Base-by-base conservation (phyloP, 1,284 basidiomycete genomes). In the Phenoliferia sp. region DNA sequence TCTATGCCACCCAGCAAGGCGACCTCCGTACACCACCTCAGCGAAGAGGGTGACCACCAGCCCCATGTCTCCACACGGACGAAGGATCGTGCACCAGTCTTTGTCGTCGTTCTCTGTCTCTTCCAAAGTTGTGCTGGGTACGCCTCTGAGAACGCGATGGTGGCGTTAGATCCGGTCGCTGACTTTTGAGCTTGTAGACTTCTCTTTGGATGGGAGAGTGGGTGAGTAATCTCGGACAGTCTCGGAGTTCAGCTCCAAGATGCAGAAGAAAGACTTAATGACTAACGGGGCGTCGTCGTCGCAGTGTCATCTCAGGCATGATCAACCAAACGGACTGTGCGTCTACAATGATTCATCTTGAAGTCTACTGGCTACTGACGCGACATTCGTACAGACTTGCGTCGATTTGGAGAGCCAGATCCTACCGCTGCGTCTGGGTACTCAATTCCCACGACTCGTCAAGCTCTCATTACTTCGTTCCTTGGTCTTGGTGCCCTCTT, bases 191-290 rank as follows among this genome's bases (percentile, higher is more conserved):
- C 44, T 3, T 39, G 66, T 7, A 63, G 68, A 60, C 64, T 70
- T 52, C 65, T 72, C 35, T 70, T 68, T 48, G 71, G 71, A 33
- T 72, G 71, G 71, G 69, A 72, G 50, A 61, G 65, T n/a, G n/a
- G n/a, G n/a, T n/a, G n/a, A n/a, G n/a, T n/a, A n/a, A n/a, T n/a
- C n/a, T n/a, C n/a, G n/a, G n/a, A n/a, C n/a, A n/a, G n/a, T n/a
- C n/a, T n/a, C n/a, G n/a, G n/a, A n/a, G n/a, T n/a, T n/a, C n/a
- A n/a, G n/a, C n/a, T n/a, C n/a, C n/a, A n/a, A n/a, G n/a, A n/a
- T n/a, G n/a, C n/a, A n/a, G n/a, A n/a, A n/a, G n/a, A n/a, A n/a
- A n/a, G n/a, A n/a, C n/a, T n/a, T n/a, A n/a, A n/a, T n/a, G n/a
- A n/a, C n/a, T n/a, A n/a, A n/a, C n/a, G n/a, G n/a, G n/a, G n/a